phyloP scores from a whole-genome alignment of 495 filamentous ascomycete species.

The Chaetomium tenue region DNA sequence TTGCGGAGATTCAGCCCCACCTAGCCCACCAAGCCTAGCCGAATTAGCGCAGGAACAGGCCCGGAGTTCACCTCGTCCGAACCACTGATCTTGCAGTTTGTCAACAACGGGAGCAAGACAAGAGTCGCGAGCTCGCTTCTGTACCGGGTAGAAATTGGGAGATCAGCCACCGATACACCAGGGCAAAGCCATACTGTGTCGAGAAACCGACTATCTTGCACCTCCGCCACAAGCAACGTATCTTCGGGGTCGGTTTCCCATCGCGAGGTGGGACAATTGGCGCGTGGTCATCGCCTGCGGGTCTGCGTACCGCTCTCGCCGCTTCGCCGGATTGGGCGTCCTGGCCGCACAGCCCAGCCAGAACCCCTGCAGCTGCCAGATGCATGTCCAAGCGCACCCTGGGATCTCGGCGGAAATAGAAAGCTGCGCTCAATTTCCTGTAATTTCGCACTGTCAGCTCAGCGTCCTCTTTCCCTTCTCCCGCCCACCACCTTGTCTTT shows the following conservation, averaged over 20 bases:
- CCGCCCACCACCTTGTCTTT: background rate
- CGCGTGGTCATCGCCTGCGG: background rate
- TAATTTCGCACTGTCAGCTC: slow-evolving; percentile 5
- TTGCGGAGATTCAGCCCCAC: background rate
- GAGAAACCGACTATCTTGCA: background rate
- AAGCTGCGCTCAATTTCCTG: slow-evolving; percentile 16
- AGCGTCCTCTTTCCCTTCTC: background rate
- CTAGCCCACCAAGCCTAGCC: background rate
- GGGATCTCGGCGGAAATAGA: slow-evolving; percentile 7
- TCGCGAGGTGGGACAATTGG: slow-evolving; percentile 1
- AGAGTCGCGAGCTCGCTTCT: too few relatives aligned
- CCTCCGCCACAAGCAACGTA: slow-evolving; percentile 1
- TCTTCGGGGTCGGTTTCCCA: background rate
- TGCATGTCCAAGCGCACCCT: slow-evolving; percentile 9
- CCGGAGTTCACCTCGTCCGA: background rate
- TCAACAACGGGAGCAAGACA: background rate
- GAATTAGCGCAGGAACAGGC: background rate
- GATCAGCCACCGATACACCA: slow-evolving; percentile 10
- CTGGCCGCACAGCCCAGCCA: slow-evolving; percentile 10
- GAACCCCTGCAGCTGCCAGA: slow-evolving; percentile 1
- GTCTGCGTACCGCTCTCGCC: background rate
- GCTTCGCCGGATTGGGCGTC: slow-evolving; percentile 12
- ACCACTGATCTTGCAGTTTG: background rate
- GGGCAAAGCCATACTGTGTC: background rate
- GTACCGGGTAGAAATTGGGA: background rate